These are phyloP conservation scores for Chernovozyma aurita DNA, from an alignment of 1,139 yeast genomes.

Conservation along the genomic window DNA sequence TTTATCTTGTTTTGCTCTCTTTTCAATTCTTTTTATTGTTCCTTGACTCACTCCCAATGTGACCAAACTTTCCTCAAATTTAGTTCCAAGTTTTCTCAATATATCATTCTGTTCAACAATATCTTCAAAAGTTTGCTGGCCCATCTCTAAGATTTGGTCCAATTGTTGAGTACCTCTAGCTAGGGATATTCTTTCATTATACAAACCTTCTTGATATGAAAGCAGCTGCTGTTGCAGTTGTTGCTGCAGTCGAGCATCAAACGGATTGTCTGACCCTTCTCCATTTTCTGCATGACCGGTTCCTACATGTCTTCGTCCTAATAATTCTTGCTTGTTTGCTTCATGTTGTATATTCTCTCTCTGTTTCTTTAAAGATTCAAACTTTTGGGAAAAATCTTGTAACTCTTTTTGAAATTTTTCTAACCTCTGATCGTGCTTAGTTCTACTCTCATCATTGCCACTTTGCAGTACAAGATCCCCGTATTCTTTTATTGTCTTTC, in stretches of 20 bases:
- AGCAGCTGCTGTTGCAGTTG: constrained; percentile 27
- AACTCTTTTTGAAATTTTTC: constrained; percentile 59
- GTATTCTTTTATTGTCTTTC: constrained; percentile 76
- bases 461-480: constrained; percentile 54
- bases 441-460: constrained; percentile 48
- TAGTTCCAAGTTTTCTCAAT: constrained; percentile 58
- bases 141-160: constrained; percentile 88
- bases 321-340: constrained; percentile 52
- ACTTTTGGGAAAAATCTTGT: constrained; percentile 50
- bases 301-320: constrained; percentile 47
- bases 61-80: constrained; percentile 63
- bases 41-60: constrained; percentile 86
- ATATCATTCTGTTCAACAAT: constrained; percentile 79
- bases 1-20: constrained; percentile 85
- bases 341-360: constrained; percentile 60
- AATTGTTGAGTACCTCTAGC: constrained; percentile 73
- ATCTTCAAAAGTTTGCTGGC: constrained; percentile 80
- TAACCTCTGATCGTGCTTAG: constrained; percentile 63
- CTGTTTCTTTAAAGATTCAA: constrained; percentile 57
- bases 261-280: constrained; percentile 61
- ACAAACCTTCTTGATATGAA: constrained; percentile 60
- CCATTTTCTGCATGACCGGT: constrained; percentile 9
- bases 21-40: constrained; percentile 77
- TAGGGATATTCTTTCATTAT: constrained; percentile 62
- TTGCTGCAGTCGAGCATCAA: constrained; percentile 21